These are phyloP conservation scores for Eucalyptus pauciflora DNA, from an alignment of 345 rosid genomes.

Conservation along the genomic window DNA sequence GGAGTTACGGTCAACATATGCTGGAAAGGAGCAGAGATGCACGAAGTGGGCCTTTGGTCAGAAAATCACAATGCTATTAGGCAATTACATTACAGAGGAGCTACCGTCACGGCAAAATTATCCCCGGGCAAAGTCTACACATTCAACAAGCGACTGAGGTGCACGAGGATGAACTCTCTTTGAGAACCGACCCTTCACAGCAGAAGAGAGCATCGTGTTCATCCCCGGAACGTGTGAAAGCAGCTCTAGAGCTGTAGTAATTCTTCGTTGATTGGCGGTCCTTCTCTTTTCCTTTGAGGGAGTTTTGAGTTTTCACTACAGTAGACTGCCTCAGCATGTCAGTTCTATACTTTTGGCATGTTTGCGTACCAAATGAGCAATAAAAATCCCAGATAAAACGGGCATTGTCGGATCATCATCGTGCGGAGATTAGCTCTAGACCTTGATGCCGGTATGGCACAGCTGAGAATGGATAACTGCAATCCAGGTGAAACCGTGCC, in stretches of 20 bases:
- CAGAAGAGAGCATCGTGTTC: not conserved
- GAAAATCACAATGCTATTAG: slow-evolving; percentile 18
- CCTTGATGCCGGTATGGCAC: not conserved
- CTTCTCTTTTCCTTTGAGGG: not conserved
- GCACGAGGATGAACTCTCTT: slow-evolving; percentile 23
- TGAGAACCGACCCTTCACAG: not conserved
- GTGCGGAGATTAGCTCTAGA: not conserved
- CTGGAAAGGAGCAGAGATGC: slow-evolving; percentile 81
- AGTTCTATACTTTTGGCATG: not conserved
- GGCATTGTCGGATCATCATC: not conserved
- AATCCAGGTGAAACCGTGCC: not conserved
- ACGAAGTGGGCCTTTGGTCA: slow-evolving; percentile 51
- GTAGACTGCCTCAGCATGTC: not conserved
- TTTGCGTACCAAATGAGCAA: not conserved
- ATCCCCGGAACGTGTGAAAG: not conserved
- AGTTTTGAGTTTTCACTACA: not conserved
- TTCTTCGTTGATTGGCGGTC: not conserved
- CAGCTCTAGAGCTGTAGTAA: not conserved
- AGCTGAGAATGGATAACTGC: not conserved
- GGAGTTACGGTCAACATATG: slow-evolving; percentile 53
- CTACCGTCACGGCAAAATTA: slow-evolving; percentile 14
- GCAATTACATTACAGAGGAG: slow-evolving; percentile 51
- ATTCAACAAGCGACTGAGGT: slow-evolving; percentile 38
- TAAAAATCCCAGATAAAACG: not conserved
- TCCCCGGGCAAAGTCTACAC: slow-evolving; percentile 43